phyloP scores from a whole-genome alignment of 768 basidiomycete species.

The Leccinum truebloodii region DNA sequence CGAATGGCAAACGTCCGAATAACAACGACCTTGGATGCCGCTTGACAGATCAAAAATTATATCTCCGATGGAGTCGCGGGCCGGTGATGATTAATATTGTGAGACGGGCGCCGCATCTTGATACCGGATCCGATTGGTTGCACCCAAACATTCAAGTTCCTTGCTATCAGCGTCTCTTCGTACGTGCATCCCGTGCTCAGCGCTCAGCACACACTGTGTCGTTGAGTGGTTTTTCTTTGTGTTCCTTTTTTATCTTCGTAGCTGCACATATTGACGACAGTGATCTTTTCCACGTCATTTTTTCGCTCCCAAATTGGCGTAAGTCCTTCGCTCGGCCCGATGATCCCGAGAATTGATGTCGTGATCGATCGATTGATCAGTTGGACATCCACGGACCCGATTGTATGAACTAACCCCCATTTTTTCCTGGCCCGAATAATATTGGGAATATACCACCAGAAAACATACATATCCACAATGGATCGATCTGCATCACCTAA shows the following conservation, averaged over 20 bases:
- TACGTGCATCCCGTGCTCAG: background rate
- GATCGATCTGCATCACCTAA: background rate
- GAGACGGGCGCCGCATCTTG: background rate
- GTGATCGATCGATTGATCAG: background rate
- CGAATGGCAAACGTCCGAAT: background rate
- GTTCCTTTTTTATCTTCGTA: background rate
- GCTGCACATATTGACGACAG: background rate
- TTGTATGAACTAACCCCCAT: background rate
- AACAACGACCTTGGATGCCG: background rate
- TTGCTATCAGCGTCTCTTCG: background rate
- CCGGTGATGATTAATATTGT: background rate
- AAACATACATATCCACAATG: background rate
- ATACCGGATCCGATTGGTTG: background rate
- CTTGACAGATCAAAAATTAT: background rate
- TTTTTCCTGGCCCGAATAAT: background rate
- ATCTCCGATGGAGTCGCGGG: background rate
- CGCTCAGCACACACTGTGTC: background rate
- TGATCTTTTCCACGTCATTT: background rate
- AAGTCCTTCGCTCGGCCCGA: background rate
- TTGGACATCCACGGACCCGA: background rate
- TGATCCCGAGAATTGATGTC: background rate
- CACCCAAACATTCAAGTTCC: background rate
- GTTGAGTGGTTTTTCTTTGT: background rate
- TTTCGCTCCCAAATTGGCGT: background rate
- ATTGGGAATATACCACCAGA: background rate